phyloP scores from a whole-genome alignment of 2,329 filamentous ascomycete species.

The Beauveria australis region DNA sequence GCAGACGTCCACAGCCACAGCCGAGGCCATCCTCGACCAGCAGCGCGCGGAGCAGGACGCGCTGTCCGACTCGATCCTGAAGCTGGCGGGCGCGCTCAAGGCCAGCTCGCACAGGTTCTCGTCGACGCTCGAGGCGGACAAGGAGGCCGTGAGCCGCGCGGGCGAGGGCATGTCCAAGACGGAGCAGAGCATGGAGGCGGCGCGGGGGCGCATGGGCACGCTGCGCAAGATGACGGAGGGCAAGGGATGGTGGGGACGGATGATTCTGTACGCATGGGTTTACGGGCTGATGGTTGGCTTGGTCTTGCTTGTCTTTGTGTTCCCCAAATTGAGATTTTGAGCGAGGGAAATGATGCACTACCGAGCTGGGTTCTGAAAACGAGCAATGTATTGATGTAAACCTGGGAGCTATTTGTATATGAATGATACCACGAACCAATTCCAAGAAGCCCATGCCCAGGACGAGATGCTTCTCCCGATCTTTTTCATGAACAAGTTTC shows the following conservation, averaged over 20 bases:
- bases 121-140: constrained; percentile 60
- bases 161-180: constrained; percentile 70
- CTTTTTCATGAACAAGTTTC: background rate
- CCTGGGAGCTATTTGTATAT: constrained; percentile 2
- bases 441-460: too few relatives aligned
- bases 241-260: constrained; percentile 75
- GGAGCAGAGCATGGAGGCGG: constrained; percentile 65
- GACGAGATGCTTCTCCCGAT: too few relatives aligned
- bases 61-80: constrained; percentile 72
- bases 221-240: constrained; percentile 78
- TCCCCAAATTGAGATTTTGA: constrained; percentile 83
- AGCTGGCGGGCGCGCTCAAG: constrained; percentile 72
- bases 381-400: constrained; percentile 1
- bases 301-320: constrained; percentile 71
- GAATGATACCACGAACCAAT: constrained; percentile 6
- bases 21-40: constrained; percentile 66
- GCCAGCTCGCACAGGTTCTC: constrained; percentile 65
- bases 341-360: background rate
- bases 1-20: constrained; percentile 39
- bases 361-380: background rate
- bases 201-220: constrained; percentile 67
- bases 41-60: constrained; percentile 76
- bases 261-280: constrained; percentile 79
- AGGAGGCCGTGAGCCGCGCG: constrained; percentile 63
- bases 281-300: constrained; percentile 72